Percentiles rank a stretch among this genome's conserved stretches.
phyloP scores from a whole-genome alignment of 2,329 filamentous ascomycete genomes.

The Zymoseptoria pseudotritici region DNA sequence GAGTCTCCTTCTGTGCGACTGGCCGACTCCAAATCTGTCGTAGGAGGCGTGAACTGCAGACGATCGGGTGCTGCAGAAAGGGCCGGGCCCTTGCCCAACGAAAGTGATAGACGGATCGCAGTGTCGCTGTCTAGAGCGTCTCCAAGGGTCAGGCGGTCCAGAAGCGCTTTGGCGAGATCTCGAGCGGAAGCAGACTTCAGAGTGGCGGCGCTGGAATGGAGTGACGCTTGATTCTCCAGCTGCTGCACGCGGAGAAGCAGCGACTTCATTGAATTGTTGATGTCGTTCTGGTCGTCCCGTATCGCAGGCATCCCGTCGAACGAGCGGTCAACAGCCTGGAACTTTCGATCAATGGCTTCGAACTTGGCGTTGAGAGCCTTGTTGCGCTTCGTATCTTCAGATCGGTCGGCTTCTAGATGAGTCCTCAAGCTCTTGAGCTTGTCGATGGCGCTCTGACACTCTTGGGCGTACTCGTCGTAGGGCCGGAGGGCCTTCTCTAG shows the following conservation, averaged over 20 bases:
- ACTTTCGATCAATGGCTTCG: conserved; percentile 24
- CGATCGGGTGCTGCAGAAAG: background rate
- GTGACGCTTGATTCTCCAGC: background rate
- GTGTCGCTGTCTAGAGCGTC: background rate
- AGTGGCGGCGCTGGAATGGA: background rate
- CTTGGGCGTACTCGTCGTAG: background rate
- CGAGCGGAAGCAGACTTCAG: background rate
- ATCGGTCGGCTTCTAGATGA: conserved; percentile 27
- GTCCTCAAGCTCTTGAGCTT: conserved; percentile 26
- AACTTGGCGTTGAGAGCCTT: conserved; percentile 37
- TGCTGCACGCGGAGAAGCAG: background rate
- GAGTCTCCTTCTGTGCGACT: background rate
- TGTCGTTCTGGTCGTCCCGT: background rate
- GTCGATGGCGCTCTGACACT: background rate
- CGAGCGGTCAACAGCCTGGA: conserved; percentile 30
- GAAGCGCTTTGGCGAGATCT: background rate
- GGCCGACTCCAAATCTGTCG: background rate
- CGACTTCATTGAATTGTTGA: background rate
- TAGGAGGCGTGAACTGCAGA: background rate
- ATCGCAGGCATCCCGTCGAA: background rate
- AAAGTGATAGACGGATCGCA: background rate
- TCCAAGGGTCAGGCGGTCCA: background rate
- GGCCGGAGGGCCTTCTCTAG: background rate
- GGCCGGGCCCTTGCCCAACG: background rate
- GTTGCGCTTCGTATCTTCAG: background rate